These are phyloP conservation scores for Coemansia biformis DNA, from an alignment of 192 early-diverging fungal species.

Conservation along the genomic window DNA sequence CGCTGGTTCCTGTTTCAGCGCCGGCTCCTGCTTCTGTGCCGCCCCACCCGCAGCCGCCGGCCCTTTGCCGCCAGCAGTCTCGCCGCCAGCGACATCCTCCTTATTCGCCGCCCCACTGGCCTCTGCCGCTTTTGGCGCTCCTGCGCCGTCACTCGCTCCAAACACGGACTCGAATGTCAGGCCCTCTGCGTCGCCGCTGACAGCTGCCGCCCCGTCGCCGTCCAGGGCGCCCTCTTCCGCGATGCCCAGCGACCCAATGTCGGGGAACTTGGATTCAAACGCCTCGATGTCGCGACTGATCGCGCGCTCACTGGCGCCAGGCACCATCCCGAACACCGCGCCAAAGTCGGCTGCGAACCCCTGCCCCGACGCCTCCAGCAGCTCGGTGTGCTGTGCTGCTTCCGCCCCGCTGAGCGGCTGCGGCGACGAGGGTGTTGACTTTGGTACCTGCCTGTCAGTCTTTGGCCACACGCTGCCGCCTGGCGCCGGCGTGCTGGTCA, in stretches of 20 bases:
- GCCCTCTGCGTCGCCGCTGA: slow-evolving; percentile 7
- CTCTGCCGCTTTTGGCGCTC: background rate
- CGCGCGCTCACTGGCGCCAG: slow-evolving; percentile 15
- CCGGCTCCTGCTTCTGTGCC: background rate
- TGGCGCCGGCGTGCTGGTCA: slow-evolving; percentile 43
- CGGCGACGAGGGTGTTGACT: slow-evolving; percentile 32
- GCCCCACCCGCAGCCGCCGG: too few species aligned
- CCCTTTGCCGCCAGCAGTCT: too few species aligned
- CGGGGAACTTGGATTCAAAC: slow-evolving; percentile 47
- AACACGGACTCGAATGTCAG: slow-evolving; percentile 51
- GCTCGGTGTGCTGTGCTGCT: background rate
- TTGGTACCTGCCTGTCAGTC: background rate
- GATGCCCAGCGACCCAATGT: slow-evolving; percentile 30
- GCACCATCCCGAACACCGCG: slow-evolving; percentile 33
- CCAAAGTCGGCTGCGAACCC: slow-evolving; percentile 42
- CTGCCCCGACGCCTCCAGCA: background rate
- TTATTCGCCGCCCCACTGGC: slow-evolving; percentile 1
- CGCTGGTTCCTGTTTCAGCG: slow-evolving; percentile 2
- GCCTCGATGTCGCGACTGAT: slow-evolving; percentile 40
- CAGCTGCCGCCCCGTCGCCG: background rate
- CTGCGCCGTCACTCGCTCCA: slow-evolving; percentile 16
- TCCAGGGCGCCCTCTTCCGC: background rate
- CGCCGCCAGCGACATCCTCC: too few species aligned
- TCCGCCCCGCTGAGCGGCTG: background rate
- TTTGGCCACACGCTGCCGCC: background rate